These are phyloP conservation scores for Lactifluus hygrophoroides DNA, from an alignment of 768 basidiomycete genomes.

Conservation along the genomic window DNA sequence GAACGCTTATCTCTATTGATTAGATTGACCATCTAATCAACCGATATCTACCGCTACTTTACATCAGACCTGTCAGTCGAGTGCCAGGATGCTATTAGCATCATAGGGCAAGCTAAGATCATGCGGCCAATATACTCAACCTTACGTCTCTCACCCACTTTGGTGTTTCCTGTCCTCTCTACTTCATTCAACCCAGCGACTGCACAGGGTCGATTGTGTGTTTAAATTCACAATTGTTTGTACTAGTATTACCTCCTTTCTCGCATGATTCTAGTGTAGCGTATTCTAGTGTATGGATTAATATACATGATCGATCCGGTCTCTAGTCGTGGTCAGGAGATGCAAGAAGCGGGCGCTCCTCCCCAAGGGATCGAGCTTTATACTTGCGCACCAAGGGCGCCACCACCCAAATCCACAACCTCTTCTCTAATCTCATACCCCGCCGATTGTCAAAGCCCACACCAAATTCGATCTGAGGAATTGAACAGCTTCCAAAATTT, in stretches of 20 bases:
- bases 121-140: too few species aligned
- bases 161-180: background rate
- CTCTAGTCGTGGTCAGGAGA: background rate
- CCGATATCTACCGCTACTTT: too few species aligned
- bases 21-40: too few species aligned
- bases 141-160: background rate
- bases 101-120: too few species aligned
- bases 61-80: too few species aligned
- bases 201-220: background rate
- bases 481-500: conserved; percentile 47
- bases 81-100: too few species aligned
- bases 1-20: too few species aligned
- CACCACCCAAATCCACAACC: conserved; percentile 13
- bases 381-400: conserved; percentile 18
- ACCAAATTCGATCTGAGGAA: conserved; percentile 48
- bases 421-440: conserved; percentile 41
- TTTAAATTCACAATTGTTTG: background rate
- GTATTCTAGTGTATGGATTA: background rate
- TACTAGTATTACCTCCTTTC: conserved; percentile 9
- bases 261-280: background rate
- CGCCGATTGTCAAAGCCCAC: conserved; percentile 43
- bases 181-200: background rate
- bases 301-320: background rate
- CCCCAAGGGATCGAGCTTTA: background rate
- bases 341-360: conserved; percentile 19